Conservation (phyloP, 2,329 filamentous ascomycete genomes). For the Monilinia vaccinii-corymbosi region DNA sequence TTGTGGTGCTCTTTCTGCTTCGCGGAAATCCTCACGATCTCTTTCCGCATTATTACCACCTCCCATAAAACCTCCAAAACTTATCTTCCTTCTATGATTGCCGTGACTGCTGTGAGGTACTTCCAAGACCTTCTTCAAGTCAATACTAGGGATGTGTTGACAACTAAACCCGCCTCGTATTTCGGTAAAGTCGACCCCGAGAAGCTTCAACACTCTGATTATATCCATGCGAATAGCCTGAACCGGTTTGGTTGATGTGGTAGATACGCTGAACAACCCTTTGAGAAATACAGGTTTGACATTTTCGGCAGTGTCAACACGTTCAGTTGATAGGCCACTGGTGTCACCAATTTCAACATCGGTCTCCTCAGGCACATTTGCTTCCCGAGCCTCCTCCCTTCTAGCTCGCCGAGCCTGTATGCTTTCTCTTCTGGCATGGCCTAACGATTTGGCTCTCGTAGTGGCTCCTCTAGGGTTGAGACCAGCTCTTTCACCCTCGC, state of each 20-base stretch:
- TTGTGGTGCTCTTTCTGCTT: conserved; percentile 44
- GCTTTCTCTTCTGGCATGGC: conserved; percentile 81
- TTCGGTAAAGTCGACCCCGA: conserved; percentile 85
- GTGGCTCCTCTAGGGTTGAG: conserved; percentile 50
- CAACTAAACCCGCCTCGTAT: conserved; percentile 93
- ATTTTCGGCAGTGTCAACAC: conserved; percentile 61
- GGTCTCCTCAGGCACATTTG: conserved; percentile 84
- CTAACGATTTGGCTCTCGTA: conserved; percentile 74
- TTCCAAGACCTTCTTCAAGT: conserved; percentile 65
- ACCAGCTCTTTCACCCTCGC: conserved; percentile 34
- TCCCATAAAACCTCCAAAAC: conserved; percentile 62
- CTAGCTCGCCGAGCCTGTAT: conserved; percentile 77
- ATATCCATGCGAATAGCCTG: conserved; percentile 80
- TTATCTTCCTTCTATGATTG: conserved; percentile 62
- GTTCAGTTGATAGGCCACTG: conserved; percentile 51
- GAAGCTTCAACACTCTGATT: conserved; percentile 76
- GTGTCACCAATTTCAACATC: conserved; percentile 64
- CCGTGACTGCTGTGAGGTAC: conserved; percentile 43
- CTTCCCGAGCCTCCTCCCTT: conserved; percentile 62
- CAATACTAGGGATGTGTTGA: conserved; percentile 80
- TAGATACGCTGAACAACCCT: conserved; percentile 93
- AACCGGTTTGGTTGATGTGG: conserved; percentile 86
- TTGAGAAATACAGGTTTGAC: conserved; percentile 94
- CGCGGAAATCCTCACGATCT: conserved; percentile 63
- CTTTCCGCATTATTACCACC: conserved; percentile 43